A percentile compares a stretch with the other conserved stretches of the same genome.
These are phyloP conservation scores for Fomitopsis betulina DNA, from an alignment of 1,284 basidiomycete species.

Conservation along the genomic window DNA sequence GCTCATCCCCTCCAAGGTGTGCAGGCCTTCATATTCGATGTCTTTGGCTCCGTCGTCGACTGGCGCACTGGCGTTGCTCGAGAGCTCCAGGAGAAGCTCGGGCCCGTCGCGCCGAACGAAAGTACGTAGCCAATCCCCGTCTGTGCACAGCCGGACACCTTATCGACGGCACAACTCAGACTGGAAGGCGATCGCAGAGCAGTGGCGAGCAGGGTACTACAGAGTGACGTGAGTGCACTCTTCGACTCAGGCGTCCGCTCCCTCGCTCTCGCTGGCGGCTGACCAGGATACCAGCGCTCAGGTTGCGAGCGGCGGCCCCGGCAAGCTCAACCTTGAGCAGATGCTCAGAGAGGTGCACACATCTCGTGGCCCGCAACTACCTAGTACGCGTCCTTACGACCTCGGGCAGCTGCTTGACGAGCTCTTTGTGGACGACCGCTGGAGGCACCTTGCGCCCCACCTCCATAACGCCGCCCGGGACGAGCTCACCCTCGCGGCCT, in stretches of 20 bases:
- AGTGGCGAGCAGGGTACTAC: conserved; percentile 53
- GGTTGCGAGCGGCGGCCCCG: conserved; percentile 41
- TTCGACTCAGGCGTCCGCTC: not conserved
- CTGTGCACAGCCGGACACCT: no score
- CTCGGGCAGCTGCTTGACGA: conserved; percentile 46
- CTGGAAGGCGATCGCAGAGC: conserved; percentile 45
- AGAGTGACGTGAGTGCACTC: conserved; percentile 38
- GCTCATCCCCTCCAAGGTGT: conserved; percentile 27
- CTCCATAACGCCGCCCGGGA: conserved; percentile 40
- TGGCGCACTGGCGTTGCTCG: conserved; percentile 48
- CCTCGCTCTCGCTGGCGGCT: conserved; percentile 5
- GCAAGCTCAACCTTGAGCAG: conserved; percentile 48
- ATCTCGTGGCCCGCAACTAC: not conserved
- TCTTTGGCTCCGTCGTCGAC: conserved; percentile 61
- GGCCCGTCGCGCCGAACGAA: conserved; percentile 18
- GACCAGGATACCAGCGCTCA: conserved; percentile 12
- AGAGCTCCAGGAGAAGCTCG: conserved; percentile 31
- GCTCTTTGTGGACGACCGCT: conserved; percentile 44
- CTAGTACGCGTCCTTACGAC: not conserved
- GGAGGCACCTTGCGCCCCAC: conserved; percentile 38
- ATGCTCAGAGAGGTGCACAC: conserved; percentile 49
- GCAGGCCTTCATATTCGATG: conserved; percentile 57
- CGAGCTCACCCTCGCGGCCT: conserved; percentile 40
- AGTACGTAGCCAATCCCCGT: conserved; percentile 4
- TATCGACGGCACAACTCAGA: conserved; percentile 21